Conservation (phyloP, 2,329 filamentous ascomycete species). For the Aspergillus quadricinctus region DNA sequence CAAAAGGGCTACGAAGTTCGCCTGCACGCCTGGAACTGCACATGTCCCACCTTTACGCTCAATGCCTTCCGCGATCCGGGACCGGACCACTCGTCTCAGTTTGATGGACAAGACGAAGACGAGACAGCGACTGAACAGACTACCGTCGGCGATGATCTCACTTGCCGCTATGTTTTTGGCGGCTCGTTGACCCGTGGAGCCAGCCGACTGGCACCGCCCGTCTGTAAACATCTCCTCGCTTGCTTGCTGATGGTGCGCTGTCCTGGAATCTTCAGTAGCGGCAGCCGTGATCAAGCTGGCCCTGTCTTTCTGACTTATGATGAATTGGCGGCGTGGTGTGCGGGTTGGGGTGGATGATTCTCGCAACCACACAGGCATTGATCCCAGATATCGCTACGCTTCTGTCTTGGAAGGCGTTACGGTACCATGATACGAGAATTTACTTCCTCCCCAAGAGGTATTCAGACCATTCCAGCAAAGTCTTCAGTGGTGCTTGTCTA, state of each 20-base stretch:
- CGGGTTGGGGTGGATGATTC: conserved; percentile 39
- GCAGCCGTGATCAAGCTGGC: conserved; percentile 51
- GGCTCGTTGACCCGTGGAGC: conserved; percentile 27
- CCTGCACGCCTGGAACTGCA: conserved; percentile 78
- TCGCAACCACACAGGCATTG: not conserved
- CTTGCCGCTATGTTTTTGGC: conserved; percentile 31
- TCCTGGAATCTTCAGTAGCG: conserved; percentile 48
- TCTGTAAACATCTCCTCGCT: conserved; percentile 89
- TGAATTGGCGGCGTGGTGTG: conserved; percentile 69
- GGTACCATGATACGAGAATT: not conserved
- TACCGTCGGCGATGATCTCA: not conserved
- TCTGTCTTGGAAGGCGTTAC: not conserved
- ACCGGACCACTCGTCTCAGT: conserved; percentile 4
- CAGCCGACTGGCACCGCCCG: conserved; percentile 19
- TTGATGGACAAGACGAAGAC: conserved; percentile 11
- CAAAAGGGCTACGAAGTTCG: conserved; percentile 63
- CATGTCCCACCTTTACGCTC: conserved; percentile 78
- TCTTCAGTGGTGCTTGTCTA: not conserved
- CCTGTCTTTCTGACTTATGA: conserved; percentile 49
- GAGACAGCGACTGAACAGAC: not conserved
- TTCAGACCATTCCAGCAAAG: not conserved
- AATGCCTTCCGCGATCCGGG: conserved; percentile 56
- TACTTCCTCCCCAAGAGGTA: not conserved
- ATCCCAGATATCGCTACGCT: not conserved
- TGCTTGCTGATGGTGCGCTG: conserved; percentile 71